Conservation (phyloP, 768 basidiomycete genomes). For the Trametes villosa region DNA sequence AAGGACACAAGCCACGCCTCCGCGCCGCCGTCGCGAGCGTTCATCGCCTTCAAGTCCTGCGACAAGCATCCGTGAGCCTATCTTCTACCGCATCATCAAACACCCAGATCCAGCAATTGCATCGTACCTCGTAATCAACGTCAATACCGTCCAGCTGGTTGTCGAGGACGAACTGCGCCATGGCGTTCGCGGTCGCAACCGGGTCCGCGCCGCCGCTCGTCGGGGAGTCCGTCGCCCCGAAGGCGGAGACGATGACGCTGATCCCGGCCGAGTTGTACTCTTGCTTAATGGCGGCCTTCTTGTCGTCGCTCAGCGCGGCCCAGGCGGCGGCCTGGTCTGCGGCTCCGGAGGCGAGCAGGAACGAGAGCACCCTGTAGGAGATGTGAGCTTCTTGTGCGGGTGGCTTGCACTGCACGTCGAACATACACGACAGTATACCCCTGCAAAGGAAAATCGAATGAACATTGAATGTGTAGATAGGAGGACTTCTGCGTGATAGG, state of each 20-base stretch:
- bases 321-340: constrained; percentile 16
- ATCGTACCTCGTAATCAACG: constrained; percentile 27
- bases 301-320: constrained; percentile 2
- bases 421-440: constrained; percentile 20
- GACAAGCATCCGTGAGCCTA: not conserved
- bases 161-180: constrained; percentile 40
- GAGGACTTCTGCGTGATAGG: not conserved
- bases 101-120: not conserved
- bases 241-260: constrained; percentile 28
- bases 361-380: constrained; percentile 8
- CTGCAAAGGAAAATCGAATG: not conserved
- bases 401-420: not conserved
- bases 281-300: constrained; percentile 24
- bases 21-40: constrained; percentile 23
- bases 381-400: not conserved
- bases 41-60: constrained; percentile 27
- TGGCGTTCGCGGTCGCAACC: constrained; percentile 34
- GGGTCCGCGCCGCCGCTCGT: constrained; percentile 36
- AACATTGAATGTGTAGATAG: not conserved
- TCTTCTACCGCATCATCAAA: not conserved
- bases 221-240: constrained; percentile 36
- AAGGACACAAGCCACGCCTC: constrained; percentile 30
- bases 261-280: constrained; percentile 29
- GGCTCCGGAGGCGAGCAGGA: constrained; percentile 16
- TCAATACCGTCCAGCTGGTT: constrained; percentile 33